Percentiles rank a stretch among this genome's conserved stretches.
Evolutionary conservation across 768 basidiomycete species (phyloP).

Genomic region (Amyloporia xantha): DNA sequence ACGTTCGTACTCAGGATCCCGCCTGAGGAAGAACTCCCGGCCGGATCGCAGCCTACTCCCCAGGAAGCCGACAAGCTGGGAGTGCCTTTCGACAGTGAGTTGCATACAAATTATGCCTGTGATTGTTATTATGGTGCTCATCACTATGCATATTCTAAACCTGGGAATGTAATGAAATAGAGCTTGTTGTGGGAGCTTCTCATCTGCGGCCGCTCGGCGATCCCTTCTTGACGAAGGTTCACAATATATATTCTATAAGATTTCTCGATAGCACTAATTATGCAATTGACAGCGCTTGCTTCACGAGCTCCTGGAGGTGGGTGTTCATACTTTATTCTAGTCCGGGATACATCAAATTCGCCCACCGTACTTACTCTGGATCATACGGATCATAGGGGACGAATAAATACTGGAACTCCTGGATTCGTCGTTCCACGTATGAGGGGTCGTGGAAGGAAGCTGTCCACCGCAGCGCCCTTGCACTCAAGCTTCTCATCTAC

Average conservation of each 20-base stretch:
- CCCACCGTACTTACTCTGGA: too few species aligned
- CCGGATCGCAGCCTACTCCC: slow-evolving; percentile 29
- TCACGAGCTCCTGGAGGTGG: slow-evolving; percentile 48
- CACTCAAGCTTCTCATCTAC: slow-evolving; percentile 86
- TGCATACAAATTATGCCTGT: too few species aligned
- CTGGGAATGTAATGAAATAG: slow-evolving; percentile 16
- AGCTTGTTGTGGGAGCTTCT: slow-evolving; percentile 37
- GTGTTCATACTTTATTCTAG: slow-evolving; percentile 5
- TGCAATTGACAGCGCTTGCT: slow-evolving; percentile 50
- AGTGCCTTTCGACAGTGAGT: slow-evolving; percentile 37
- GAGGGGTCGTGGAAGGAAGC: slow-evolving; percentile 93
- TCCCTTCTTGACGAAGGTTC: slow-evolving; percentile 62
- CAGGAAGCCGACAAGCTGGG: slow-evolving; percentile 39
- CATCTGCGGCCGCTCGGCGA: slow-evolving; percentile 53
- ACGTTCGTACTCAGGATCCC: slow-evolving; percentile 80
- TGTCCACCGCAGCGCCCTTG: slow-evolving; percentile 88
- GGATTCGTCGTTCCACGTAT: slow-evolving; percentile 89
- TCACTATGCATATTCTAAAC: background rate
- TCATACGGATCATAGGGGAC: slow-evolving; percentile 63
- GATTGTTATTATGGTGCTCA: background rate
- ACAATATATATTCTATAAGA: slow-evolving; percentile 3
- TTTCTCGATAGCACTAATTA: background rate
- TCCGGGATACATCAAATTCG: background rate
- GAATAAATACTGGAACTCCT: slow-evolving; percentile 77
- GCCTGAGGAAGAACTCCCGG: slow-evolving; percentile 30